These are phyloP conservation scores for Glebionis coronaria DNA, from an alignment of 129 eudicot species.

Conservation along the genomic window DNA sequence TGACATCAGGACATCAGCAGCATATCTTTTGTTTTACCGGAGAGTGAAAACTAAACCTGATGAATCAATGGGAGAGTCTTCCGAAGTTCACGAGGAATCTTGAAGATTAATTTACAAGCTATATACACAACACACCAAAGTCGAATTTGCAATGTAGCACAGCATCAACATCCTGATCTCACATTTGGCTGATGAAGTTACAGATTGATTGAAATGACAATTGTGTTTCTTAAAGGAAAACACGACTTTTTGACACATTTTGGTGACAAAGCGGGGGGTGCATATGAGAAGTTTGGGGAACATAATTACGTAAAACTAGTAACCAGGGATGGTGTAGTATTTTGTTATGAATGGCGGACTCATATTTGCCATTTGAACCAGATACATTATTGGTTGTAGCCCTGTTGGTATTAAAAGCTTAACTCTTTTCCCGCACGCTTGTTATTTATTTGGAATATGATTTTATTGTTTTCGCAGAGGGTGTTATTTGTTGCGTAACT, in stretches of 20 bases:
- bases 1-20: constrained; percentile 89
- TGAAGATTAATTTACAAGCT: constrained; percentile 25
- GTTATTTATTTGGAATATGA: constrained; percentile 7
- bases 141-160: constrained; percentile 11
- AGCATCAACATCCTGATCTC: not conserved
- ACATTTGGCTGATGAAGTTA: constrained; percentile 14
- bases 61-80: constrained; percentile 46
- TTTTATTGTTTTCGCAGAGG: not conserved
- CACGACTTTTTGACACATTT: not conserved
- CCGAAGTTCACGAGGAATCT: constrained; percentile 34
- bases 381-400: constrained; percentile 8
- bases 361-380: constrained; percentile 9
- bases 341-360: constrained; percentile 12
- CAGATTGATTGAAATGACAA: constrained; percentile 15
- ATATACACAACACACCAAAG: not conserved
- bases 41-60: constrained; percentile 47
- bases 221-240: constrained; percentile 3
- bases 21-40: constrained; percentile 85
- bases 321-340: constrained; percentile 25
- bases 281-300: not conserved
- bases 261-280: not conserved
- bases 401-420: constrained; percentile 11
- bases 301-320: constrained; percentile 16
- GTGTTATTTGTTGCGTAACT: too few relatives aligned
- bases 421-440: constrained; percentile 11